Evolutionary conservation across 2,329 filamentous ascomycete genomes (phyloP), one percentile per base, ranked within the genome.

Genomic region (Nothophoma quercina): DNA sequence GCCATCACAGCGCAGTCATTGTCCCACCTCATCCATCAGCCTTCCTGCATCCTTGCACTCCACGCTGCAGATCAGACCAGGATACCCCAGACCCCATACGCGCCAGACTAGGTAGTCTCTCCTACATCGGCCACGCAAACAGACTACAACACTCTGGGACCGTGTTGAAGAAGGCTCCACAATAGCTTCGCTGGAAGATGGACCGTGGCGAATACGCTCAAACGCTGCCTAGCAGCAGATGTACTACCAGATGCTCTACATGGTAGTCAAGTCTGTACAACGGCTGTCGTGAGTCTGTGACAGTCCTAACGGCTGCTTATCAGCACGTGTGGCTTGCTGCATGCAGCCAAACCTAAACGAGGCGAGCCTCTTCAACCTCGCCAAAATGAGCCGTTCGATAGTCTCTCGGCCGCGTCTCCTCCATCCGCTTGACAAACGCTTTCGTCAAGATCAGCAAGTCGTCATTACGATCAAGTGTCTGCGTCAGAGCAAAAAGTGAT

Each of bases 271-370:
- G 25, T 40, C 38, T 23, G 29, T 18, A 29, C 15, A 26, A 13
- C 30, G 29, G n/a, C 21, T 34, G 22, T 43, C 40, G 16, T 28
- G 10, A 21, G 15, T 16, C n/a, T n/a, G n/a, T n/a, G n/a, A n/a
- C n/a, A n/a, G n/a, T n/a, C 21, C 23, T 21, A 28, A 35, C 32
- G 22, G 41, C 23, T 45, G 41, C 41, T 45, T 45, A 45, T 45
- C 41, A 45, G 32, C 41, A 35, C 41, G 23, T 45, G 41, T 35
- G 22, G 41, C 41, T 22, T 35, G 41, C 41, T 45, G 41, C 41
- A 35, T 35, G 32, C 30, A 35, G 30, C 32, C 32, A 45, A 35
- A 13, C 30, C 30, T 42, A 44, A 28, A 21, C 22, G 16, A 28
- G 41, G 3, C 39, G 22, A 35, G 5, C 30, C 7, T 36, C 13